Evolutionary conservation across 345 rosid species (phyloP), one percentile per base, ranked within the genome.

Genomic region (Cardiospermum halicacabum): DNA sequence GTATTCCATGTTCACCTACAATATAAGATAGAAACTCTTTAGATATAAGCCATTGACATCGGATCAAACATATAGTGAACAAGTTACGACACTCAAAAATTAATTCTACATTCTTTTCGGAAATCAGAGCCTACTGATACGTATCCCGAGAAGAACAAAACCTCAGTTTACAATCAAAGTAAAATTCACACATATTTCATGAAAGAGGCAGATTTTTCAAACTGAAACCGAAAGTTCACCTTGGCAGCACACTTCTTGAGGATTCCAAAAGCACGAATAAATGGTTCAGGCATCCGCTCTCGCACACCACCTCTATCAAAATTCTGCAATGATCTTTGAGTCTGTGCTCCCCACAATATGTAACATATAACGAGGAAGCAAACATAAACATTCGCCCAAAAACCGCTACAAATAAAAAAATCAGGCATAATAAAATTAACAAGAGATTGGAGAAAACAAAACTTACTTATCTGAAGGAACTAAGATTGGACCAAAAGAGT

Each of bases 261-360:
- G 65, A 85, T 71, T 27, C 97, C 99, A 65, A 91, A 94, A 61
- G 99, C 97, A 8, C 93, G 96, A 75, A 94, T 73, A 28, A 94
- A 87, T 0, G 99, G 99, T 22, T 89, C 96, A 1, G 99, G 99
- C 95, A 91, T 94, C 26, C 88, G 77, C 75, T 94, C 97, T 1
- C 93, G 84, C 66, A 83, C 91, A 2, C 99, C 97, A 5, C 99
- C 99, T 0, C 91, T 94, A 53, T 94, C 96, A 66, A 94, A 94
- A 51, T 91, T 94, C 73, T 89, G 99, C 71, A 91, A 68, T 53
- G 97, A 91, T 76, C 99, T 82, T 70, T 94, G 99, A 24, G 97
- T 94, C 57, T 94, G 99, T 1, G 99, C 99, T 58, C 96, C 99
- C 99, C 97, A 94, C 51, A 94, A 71, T 68, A 96, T 91, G 69